A percentile compares a stretch with the other conserved stretches of the same genome.
Evolutionary conservation across 2,329 filamentous ascomycete species (phyloP).

Genomic region (Colletotrichum sp.): DNA sequence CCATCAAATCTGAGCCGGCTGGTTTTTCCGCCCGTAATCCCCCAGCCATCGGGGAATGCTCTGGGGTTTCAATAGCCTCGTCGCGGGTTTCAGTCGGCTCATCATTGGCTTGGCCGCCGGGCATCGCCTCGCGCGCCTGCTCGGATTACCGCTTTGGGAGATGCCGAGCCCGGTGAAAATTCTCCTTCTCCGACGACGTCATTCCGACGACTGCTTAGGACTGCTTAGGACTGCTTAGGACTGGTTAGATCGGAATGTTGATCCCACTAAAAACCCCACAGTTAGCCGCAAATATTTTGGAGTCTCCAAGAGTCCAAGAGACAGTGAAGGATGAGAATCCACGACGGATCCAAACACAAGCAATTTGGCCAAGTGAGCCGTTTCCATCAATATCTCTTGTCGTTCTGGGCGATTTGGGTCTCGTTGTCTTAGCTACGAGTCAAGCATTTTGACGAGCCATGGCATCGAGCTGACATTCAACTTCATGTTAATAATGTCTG

Average conservation of each 20-base stretch:
- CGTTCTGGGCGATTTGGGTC: background rate
- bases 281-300: background rate
- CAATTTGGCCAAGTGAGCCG: slow-evolving; percentile 3
- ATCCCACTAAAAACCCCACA: background rate
- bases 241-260: background rate
- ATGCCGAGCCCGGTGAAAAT: background rate
- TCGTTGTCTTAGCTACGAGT: background rate
- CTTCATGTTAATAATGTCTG: background rate
- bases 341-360: background rate
- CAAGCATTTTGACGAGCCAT: slow-evolving; percentile 2
- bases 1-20: background rate
- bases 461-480: background rate
- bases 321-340: background rate
- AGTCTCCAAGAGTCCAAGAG: background rate
- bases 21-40: background rate
- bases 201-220: background rate
- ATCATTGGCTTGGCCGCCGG: background rate
- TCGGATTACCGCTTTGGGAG: slow-evolving; percentile 1
- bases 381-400: background rate
- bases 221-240: background rate
- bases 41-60: background rate
- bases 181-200: background rate
- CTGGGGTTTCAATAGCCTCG: background rate
- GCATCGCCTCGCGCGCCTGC: background rate
- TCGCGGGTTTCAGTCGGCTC: background rate